Evolutionary conservation across 2,329 filamentous ascomycete species (phyloP).

Genomic region (Akanthomyces uredinophilus): DNA sequence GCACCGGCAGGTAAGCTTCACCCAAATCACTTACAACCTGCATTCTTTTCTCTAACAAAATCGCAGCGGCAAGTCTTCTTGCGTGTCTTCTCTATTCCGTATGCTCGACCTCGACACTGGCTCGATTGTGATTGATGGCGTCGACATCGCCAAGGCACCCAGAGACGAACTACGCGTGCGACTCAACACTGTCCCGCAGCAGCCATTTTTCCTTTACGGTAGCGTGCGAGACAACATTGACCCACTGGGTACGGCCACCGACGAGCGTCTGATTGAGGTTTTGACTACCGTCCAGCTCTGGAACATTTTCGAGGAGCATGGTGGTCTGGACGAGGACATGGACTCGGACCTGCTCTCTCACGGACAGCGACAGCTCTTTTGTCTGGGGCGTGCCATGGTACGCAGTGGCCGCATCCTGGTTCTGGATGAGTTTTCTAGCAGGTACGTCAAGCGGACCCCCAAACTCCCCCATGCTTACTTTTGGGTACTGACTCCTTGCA

Average conservation of each 20-base stretch:
- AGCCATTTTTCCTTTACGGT: constrained; percentile 45
- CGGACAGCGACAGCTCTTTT: constrained; percentile 43
- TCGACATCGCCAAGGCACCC: constrained; percentile 29
- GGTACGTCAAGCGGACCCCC: constrained; percentile 9
- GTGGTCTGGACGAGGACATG: constrained; percentile 33
- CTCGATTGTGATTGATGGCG: constrained; percentile 40
- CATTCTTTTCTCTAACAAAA: constrained; percentile 18
- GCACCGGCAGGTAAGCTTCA: constrained; percentile 30
- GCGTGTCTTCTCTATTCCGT: constrained; percentile 40
- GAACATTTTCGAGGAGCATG: constrained; percentile 33
- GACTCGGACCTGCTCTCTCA: constrained; percentile 30
- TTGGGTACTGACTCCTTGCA: constrained; percentile 15
- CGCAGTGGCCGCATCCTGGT: constrained; percentile 30
- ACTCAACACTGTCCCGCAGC: constrained; percentile 45
- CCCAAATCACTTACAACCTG: not conserved
- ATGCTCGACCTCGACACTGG: constrained; percentile 40
- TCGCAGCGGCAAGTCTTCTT: constrained; percentile 27
- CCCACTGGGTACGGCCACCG: constrained; percentile 31
- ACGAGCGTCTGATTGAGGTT: constrained; percentile 37
- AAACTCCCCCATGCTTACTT: not conserved
- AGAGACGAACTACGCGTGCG: constrained; percentile 22
- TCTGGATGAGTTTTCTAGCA: constrained; percentile 35
- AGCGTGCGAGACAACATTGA: constrained; percentile 46
- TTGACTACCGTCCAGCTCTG: constrained; percentile 42
- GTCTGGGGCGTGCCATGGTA: constrained; percentile 32